Conservation (phyloP, 768 basidiomycete species). For the Lactarius pseudohatsudake region DNA sequence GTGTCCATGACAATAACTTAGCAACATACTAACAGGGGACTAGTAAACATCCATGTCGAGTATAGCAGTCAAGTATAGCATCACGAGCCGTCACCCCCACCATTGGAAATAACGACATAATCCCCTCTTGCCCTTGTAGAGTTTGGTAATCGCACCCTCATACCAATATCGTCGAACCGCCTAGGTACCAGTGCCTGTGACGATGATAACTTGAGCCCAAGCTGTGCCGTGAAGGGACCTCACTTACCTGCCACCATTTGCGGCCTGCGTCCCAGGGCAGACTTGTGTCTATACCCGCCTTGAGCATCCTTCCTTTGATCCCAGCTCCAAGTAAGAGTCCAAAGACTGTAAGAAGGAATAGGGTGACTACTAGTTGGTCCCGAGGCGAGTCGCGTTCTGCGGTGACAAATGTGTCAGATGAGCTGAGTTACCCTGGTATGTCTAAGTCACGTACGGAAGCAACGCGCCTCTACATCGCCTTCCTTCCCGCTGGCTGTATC, state of each 20-base stretch:
- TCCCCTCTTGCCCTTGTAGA: slow-evolving; percentile 13
- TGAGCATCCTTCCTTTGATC: slow-evolving; percentile 78
- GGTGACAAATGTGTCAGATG: slow-evolving; percentile 28
- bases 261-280: slow-evolving; percentile 62
- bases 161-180: slow-evolving; percentile 22
- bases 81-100: not conserved
- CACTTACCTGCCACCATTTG: slow-evolving; percentile 79
- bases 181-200: slow-evolving; percentile 21
- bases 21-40: not conserved
- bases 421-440: not conserved
- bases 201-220: slow-evolving; percentile 21
- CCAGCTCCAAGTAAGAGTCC: slow-evolving; percentile 83
- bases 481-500: slow-evolving; percentile 94
- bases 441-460: slow-evolving; percentile 70
- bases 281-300: slow-evolving; percentile 67
- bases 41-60: not conserved
- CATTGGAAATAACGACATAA: slow-evolving; percentile 20
- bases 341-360: slow-evolving; percentile 86
- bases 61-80: not conserved
- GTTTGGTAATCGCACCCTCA: slow-evolving; percentile 8
- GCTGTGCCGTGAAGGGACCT: not conserved
- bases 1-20: slow-evolving; percentile 5
- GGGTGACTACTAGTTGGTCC: slow-evolving; percentile 89
- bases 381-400: slow-evolving; percentile 93
- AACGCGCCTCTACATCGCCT: slow-evolving; percentile 92